These are phyloP conservation scores for Talaromyces marneffei DNA, from an alignment of 2,329 filamentous ascomycete species.

Conservation along the genomic window DNA sequence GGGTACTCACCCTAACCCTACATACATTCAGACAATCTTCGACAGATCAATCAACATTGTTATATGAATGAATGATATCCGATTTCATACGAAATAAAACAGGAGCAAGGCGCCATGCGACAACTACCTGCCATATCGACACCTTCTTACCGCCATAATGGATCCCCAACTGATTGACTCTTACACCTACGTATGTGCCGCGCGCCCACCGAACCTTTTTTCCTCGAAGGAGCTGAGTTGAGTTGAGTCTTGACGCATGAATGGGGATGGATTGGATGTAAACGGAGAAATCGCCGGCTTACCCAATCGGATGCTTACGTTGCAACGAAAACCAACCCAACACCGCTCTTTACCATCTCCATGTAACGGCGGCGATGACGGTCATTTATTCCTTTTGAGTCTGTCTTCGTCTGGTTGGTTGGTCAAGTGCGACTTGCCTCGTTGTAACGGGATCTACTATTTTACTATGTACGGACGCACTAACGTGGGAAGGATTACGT, in stretches of 20 bases:
- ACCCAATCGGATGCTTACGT: background rate
- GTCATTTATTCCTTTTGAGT: background rate
- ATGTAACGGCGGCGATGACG: background rate
- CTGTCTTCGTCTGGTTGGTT: background rate
- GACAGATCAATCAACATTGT: background rate
- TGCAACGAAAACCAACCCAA: background rate
- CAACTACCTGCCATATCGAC: background rate
- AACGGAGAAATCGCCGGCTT: background rate
- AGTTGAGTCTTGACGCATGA: background rate
- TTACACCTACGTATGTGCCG: background rate
- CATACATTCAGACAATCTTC: background rate
- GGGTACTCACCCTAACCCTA: background rate
- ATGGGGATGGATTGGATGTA: background rate
- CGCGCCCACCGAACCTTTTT: background rate
- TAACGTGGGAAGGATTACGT: background rate
- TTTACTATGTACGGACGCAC: background rate
- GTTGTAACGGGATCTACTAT: background rate
- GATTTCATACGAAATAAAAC: background rate
- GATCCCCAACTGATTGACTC: background rate
- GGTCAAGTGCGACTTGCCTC: background rate
- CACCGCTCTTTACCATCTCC: background rate
- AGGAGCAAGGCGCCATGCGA: constrained; percentile 1
- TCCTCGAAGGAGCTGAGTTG: background rate
- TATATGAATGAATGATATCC: background rate
- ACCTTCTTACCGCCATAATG: background rate